Base-by-base conservation (phyloP, 495 filamentous ascomycete genomes). In the Achaetomiella virescens region DNA sequence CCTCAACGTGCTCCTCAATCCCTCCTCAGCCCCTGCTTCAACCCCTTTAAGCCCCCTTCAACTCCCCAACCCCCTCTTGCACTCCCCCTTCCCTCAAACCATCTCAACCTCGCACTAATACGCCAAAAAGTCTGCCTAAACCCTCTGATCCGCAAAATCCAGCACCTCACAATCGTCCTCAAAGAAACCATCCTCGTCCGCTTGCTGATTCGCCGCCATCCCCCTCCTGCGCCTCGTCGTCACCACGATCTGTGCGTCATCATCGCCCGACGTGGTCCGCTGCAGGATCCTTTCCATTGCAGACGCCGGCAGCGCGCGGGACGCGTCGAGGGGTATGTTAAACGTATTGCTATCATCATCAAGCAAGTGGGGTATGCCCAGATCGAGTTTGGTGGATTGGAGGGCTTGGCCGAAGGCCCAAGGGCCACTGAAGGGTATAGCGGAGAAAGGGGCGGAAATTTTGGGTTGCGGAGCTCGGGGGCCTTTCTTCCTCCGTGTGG, bases 161-260 rank as follows among this genome's bases (percentile, higher is more conserved):
- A 96, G 75, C 54, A 96, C 87, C 64, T 95, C 91, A 64, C 88
- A 92, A 66, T 93, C 91, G 65, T 96, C 90, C 68, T 96, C 91
- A 62, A 96, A 96, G 69, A 96, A 93, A 3, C 89, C 90, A 36
- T 91, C 87, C 31, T 68, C 87, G 15, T 83, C 81, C 22, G n/a
- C 27, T 31, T 31, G 5, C 27, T 78, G 79, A 37, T 62, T 57
- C 58, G 71, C 66, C 66, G 66, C 70, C 63, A 65, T 73, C 64
- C 77, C 85, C 72, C 80, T 87, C 72, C 72, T 74, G n/a, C 86
- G 74, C 40, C 89, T 75, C 2, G 88, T 92, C 10, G 88, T 92
- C 21, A 91, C 82, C 35, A 92, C 82, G 27, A 95, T 84, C 69
- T 90, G 85, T 67, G 88, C 85, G 38, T 75, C 71, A 43, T 83